phyloP scores from a whole-genome alignment of 495 filamentous ascomycete genomes.

The Halenospora varia region DNA sequence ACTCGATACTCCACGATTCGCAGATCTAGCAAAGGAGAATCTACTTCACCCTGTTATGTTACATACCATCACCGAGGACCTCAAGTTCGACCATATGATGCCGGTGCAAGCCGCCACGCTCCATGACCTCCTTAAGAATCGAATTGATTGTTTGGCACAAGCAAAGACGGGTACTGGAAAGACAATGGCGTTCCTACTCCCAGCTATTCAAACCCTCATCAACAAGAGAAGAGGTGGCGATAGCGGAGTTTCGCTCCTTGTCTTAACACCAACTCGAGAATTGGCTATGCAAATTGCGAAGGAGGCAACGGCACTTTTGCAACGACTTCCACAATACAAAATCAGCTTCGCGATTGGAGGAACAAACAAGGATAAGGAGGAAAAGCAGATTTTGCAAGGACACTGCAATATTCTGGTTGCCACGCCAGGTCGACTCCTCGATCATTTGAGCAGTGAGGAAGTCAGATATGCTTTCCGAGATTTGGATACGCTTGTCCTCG shows the following conservation, averaged over 20 bases:
- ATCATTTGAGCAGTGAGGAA: constrained; percentile 49
- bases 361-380: constrained; percentile 33
- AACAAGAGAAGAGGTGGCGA: constrained; percentile 19
- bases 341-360: constrained; percentile 36
- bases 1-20: constrained; percentile 30
- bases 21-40: constrained; percentile 31
- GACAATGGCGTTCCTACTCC: constrained; percentile 62
- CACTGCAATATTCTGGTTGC: constrained; percentile 52
- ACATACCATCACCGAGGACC: constrained; percentile 34
- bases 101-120: constrained; percentile 41
- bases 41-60: constrained; percentile 33
- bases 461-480: constrained; percentile 40
- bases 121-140: constrained; percentile 30
- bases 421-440: constrained; percentile 60
- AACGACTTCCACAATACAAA: constrained; percentile 28
- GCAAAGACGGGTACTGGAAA: constrained; percentile 70
- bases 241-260: constrained; percentile 53
- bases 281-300: constrained; percentile 64
- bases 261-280: constrained; percentile 63
- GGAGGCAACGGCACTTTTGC: constrained; percentile 36
- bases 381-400: constrained; percentile 27
- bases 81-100: constrained; percentile 42
- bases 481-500: constrained; percentile 57
- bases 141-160: constrained; percentile 45
- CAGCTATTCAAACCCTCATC: constrained; percentile 60